Percentiles rank a stretch among this genome's conserved stretches.
phyloP scores from a whole-genome alignment of 805 yeast species.

The Candida golubevii region DNA sequence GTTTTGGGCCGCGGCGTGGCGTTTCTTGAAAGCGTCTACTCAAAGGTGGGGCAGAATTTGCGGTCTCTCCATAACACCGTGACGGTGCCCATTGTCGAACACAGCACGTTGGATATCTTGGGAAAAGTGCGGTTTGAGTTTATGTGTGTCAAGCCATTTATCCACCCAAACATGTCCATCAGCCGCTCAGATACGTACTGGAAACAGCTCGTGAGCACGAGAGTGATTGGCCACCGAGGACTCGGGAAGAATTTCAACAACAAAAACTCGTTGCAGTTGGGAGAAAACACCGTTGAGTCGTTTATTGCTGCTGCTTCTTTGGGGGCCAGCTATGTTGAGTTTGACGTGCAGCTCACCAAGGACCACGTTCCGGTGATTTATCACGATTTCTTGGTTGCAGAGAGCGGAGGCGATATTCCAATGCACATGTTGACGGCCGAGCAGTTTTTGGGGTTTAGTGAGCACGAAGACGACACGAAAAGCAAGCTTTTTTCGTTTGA shows the following conservation, averaged over 20 bases:
- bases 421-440: slow-evolving; percentile 90
- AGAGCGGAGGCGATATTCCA: slow-evolving; percentile 92
- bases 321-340: slow-evolving; percentile 95
- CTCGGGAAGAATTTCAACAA: slow-evolving; percentile 78
- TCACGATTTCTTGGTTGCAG: slow-evolving; percentile 92
- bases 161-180: slow-evolving; percentile 63
- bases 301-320: slow-evolving; percentile 94
- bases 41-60: slow-evolving; percentile 64
- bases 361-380: slow-evolving; percentile 89
- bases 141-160: slow-evolving; percentile 65
- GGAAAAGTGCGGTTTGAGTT: slow-evolving; percentile 78
- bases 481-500: slow-evolving; percentile 9
- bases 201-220: slow-evolving; percentile 82
- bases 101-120: slow-evolving; percentile 64
- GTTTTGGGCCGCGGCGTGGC: slow-evolving; percentile 82
- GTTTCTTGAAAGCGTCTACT: slow-evolving; percentile 53
- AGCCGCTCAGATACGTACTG: slow-evolving; percentile 76
- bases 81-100: slow-evolving; percentile 73
- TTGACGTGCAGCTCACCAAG: slow-evolving; percentile 92
- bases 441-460: slow-evolving; percentile 67
- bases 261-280: slow-evolving; percentile 78
- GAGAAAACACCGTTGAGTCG: slow-evolving; percentile 92
- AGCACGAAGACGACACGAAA: slow-evolving; percentile 15
- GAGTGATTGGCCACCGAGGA: slow-evolving; percentile 96
- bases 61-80: slow-evolving; percentile 62